Conservation (phyloP, 2,329 filamentous ascomycete species). For the Annulohypoxylon truncatum region DNA sequence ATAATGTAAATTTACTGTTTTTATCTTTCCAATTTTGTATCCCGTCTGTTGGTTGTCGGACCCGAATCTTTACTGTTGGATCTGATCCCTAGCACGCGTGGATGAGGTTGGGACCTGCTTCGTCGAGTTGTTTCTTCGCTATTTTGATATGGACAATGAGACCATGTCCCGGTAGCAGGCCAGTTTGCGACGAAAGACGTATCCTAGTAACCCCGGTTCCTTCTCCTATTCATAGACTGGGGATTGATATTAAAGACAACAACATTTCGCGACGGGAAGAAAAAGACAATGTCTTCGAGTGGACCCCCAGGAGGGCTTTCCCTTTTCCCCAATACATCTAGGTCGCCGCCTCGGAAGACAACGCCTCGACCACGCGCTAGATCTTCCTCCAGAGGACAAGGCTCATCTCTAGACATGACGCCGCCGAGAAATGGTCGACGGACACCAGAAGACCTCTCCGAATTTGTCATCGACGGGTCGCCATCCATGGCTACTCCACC, state of each 20-base stretch:
- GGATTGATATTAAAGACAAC: conserved; percentile 8
- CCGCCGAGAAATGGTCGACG: conserved; percentile 46
- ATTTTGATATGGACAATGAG: conserved; percentile 23
- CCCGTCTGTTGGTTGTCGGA: conserved; percentile 25
- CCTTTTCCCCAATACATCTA: conserved; percentile 65
- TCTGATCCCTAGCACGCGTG: conserved; percentile 17
- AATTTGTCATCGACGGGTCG: conserved; percentile 49
- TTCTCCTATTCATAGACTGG: conserved; percentile 2
- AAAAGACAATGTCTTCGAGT: conserved; percentile 41
- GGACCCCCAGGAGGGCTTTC: conserved; percentile 63
- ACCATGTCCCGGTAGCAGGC: conserved; percentile 32
- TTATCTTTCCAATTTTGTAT: conserved; percentile 16
- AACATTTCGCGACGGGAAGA: conserved; percentile 14
- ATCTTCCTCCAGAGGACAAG: conserved; percentile 43
- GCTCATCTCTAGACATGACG: conserved; percentile 48
- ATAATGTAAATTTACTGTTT: conserved; percentile 35
- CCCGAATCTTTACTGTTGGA: conserved; percentile 9
- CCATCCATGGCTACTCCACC: conserved; percentile 34
- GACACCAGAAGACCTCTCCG: conserved; percentile 45
- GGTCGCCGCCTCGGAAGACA: conserved; percentile 58
- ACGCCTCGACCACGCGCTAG: conserved; percentile 51
- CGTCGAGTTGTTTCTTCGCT: conserved; percentile 9
- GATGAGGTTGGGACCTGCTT: conserved; percentile 16
- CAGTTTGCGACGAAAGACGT: conserved; percentile 14
- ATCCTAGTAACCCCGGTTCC: neutral